Evolutionary conservation across 2,329 filamentous ascomycete genomes (phyloP), one percentile per base, ranked within the genome.

Genomic region (Trichoderma simmonsii): DNA sequence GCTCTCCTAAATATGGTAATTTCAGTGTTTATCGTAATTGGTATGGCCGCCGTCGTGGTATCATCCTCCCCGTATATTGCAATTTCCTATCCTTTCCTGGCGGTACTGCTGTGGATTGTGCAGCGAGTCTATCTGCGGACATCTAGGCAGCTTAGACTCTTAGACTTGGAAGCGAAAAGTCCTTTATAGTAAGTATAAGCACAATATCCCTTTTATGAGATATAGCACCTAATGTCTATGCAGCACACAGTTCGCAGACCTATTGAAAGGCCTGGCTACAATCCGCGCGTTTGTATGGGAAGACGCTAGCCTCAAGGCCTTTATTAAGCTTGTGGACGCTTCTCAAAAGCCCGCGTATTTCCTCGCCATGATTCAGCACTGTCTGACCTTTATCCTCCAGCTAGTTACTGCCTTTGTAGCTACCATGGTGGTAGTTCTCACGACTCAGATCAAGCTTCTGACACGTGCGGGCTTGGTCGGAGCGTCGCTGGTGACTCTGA

Each of bases 81-180:
- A 9, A 51, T 56, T 12, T 26, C 24, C 63, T 32, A 30, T 15
- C 48, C 39, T 7, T 48, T 51, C 11, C 21, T 54, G 8, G 54
- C 54, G 26, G 28, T 18, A 8, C 21, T 54, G 21, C 63, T 56
- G 3, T 51, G 26, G 15, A 15, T 54, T 9, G 39, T 66, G 34
- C 77, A 79, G 30, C 73, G 73, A 3, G 74, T 73, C 57, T 76
- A 76, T 39, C 81, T 90, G 1, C 82, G 84, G 6, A 89, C 87
- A 1, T 88, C 87, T 0, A 82, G 87, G 0, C 88, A 89, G 74
- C 79, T 90, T 3, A 84, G 87, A 39, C 81, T 86, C 18, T 77
- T 89, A 26, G 87, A 89, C 62, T 80, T 89, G 1, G 86, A 89
- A 74, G 83, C 86, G 1, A 85, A 85, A 59, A 82, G 86, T 0